phyloP scores from a whole-genome alignment of 257 asterid genomes.

The Capsicum baccatum region DNA sequence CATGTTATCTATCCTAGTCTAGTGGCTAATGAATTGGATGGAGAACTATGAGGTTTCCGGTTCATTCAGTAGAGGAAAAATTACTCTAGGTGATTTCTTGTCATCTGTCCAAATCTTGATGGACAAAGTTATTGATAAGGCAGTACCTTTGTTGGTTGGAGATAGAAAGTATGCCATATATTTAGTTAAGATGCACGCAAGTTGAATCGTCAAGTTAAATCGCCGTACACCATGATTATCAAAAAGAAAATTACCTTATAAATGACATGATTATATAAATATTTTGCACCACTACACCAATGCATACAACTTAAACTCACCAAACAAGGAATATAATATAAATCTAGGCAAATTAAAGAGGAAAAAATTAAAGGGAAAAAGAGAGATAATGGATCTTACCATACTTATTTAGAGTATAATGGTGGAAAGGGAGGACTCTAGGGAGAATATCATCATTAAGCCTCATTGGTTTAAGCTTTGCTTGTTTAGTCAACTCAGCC shows the following conservation, averaged over 20 bases:
- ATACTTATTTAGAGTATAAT: constrained; percentile 44
- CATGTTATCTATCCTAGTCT: too few species aligned
- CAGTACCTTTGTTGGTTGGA: rapidly evolving
- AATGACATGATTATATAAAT: too few species aligned
- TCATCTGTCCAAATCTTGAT: background rate
- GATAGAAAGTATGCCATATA: background rate
- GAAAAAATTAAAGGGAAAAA: background rate
- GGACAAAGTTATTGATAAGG: background rate
- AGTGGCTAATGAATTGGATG: background rate
- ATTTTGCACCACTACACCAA: too few species aligned
- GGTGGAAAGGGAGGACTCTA: constrained; percentile 49
- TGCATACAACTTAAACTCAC: too few species aligned
- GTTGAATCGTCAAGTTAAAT: too few species aligned
- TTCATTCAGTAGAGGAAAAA: background rate
- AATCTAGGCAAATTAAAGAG: background rate
- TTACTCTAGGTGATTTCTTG: background rate
- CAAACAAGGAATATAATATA: background rate
- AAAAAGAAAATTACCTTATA: too few species aligned
- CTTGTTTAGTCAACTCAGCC: constrained; percentile 46
- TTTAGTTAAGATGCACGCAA: background rate
- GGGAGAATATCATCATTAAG: constrained; percentile 51
- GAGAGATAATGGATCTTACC: constrained; percentile 36
- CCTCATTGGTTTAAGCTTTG: constrained; percentile 47
- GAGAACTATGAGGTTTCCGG: background rate
- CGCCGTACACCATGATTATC: too few species aligned